Evolutionary conservation across 2,329 filamentous ascomycete species (phyloP).

Genomic region (Lecanicillium sp.): DNA sequence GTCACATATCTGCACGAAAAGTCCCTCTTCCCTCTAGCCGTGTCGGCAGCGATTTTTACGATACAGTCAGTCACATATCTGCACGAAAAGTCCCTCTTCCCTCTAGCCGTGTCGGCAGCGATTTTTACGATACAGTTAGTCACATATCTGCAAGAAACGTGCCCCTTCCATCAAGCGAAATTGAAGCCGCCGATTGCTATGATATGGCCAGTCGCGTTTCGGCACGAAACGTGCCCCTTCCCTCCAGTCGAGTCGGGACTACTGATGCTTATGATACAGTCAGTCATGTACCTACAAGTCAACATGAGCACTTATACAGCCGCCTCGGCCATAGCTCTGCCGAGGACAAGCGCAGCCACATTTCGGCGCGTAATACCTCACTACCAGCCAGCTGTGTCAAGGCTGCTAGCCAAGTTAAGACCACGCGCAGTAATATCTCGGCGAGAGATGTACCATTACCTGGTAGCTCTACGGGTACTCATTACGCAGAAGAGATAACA

Average conservation of each 20-base stretch:
- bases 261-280: slow-evolving; percentile 10
- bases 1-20: no score
- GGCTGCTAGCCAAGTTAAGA: neutral
- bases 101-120: neutral
- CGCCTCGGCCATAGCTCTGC: neutral
- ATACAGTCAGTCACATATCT: neutral
- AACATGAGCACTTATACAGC: neutral
- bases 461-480: no score
- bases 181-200: no score
- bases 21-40: neutral
- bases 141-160: neutral
- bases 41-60: neutral
- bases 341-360: slow-evolving; percentile 12
- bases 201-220: slow-evolving; percentile 21
- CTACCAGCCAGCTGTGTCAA: slow-evolving; percentile 4
- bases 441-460: slow-evolving; percentile 11
- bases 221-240: no score
- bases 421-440: slow-evolving; percentile 20
- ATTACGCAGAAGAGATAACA: neutral
- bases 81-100: slow-evolving; percentile 7
- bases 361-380: slow-evolving; percentile 9
- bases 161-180: no score
- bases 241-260: neutral
- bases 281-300: slow-evolving; percentile 4
- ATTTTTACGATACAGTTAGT: no score